These are phyloP conservation scores for Nicotiana benthamiana DNA, from an alignment of 257 asterid species.

Conservation along the genomic window DNA sequence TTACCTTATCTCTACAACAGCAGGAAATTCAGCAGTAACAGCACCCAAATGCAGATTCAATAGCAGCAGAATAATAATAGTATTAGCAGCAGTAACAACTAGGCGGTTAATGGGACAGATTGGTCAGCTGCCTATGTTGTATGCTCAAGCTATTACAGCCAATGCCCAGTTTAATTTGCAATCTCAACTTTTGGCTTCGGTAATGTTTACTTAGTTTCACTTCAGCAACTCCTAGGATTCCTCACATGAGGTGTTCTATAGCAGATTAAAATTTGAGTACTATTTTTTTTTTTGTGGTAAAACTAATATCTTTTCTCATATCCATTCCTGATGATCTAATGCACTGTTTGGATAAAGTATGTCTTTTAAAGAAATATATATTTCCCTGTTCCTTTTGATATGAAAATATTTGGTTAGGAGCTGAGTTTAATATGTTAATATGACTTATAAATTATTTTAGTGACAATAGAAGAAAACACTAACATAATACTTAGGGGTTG, in stretches of 20 bases:
- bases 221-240: neutral
- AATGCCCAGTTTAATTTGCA: conserved; percentile 64
- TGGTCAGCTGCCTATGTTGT: too few species aligned
- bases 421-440: neutral
- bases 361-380: neutral
- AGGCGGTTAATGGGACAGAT: too few species aligned
- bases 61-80: too few species aligned
- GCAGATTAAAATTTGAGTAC: neutral
- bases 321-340: neutral
- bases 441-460: neutral
- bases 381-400: neutral
- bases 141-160: conserved; percentile 26
- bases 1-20: too few species aligned
- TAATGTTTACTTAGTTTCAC: conserved; percentile 6
- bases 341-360: neutral
- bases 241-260: neutral
- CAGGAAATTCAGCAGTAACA: too few species aligned
- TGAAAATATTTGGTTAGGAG: neutral
- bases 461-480: neutral
- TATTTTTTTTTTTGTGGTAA: too few species aligned
- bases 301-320: neutral
- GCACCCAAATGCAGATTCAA: too few species aligned
- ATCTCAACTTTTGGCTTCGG: conserved; percentile 63
- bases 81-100: too few species aligned
- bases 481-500: too few species aligned